Evolutionary conservation across 257 asterid genomes (phyloP).

Genomic region (Apocynum venetum): DNA sequence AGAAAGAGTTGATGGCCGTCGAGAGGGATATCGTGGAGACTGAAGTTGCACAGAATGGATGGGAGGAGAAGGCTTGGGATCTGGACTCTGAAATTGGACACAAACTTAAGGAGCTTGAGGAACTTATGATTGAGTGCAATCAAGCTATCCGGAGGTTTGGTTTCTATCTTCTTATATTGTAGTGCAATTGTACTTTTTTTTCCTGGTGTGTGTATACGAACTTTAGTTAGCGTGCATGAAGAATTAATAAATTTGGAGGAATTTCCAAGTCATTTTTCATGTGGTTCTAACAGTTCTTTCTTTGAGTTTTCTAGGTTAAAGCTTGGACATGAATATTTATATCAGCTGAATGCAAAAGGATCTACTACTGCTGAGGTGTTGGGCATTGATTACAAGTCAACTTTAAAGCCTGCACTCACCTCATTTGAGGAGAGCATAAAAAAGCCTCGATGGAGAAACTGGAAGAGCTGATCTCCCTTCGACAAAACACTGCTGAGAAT

Average conservation of each 20-base stretch:
- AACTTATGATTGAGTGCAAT: constrained; percentile 63
- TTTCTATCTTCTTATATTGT: constrained; percentile 12
- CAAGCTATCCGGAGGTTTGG: constrained; percentile 70
- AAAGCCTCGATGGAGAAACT: constrained; percentile 57
- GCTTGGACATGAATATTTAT: constrained; percentile 75
- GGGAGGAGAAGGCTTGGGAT: constrained; percentile 93
- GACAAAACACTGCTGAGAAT: constrained; percentile 56
- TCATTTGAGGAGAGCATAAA: constrained; percentile 57
- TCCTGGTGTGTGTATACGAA: no score
- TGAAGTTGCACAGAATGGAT: constrained; percentile 60
- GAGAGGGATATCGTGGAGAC: constrained; percentile 70
- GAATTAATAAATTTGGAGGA: neutral
- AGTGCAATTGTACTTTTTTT: neutral
- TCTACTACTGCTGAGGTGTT: constrained; percentile 63
- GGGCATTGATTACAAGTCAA: constrained; percentile 68
- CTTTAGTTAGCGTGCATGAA: neutral
- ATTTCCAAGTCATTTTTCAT: neutral
- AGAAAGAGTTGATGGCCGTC: constrained; percentile 70
- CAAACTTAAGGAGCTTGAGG: constrained; percentile 75
- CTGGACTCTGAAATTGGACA: constrained; percentile 64
- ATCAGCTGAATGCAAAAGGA: constrained; percentile 69
- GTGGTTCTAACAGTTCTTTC: constrained; percentile 1
- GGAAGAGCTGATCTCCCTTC: constrained; percentile 76
- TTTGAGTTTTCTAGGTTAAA: constrained; percentile 56
- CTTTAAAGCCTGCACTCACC: constrained; percentile 64